Conservation (phyloP, 1,284 basidiomycete species). For the Cerrena zonata region DNA sequence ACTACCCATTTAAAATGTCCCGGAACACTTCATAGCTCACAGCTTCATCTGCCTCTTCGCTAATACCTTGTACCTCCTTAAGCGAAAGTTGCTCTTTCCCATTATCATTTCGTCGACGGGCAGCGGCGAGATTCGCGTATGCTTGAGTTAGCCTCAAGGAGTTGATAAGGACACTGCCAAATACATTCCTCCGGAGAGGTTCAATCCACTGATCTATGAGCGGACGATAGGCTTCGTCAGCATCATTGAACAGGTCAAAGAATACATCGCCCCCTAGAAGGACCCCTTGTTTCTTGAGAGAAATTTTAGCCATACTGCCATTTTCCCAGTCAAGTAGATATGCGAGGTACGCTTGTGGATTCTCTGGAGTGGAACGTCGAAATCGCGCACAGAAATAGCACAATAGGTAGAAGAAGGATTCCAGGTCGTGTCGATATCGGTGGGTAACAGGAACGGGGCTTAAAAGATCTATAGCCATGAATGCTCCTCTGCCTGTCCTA, state of each 20-base stretch:
- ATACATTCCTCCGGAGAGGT: background rate
- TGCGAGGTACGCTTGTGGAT: background rate
- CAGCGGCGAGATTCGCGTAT: background rate
- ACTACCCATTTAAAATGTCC: no score
- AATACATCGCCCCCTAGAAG: background rate
- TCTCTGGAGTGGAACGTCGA: background rate
- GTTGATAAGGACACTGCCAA: background rate
- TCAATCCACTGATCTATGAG: background rate
- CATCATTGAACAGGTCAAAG: background rate
- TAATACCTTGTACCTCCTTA: background rate
- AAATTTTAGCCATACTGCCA: background rate
- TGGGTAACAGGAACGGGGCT: background rate
- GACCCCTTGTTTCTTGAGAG: background rate
- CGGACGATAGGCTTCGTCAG: background rate
- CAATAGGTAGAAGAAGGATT: conserved; percentile 5
- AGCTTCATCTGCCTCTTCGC: background rate
- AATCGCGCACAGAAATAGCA: background rate
- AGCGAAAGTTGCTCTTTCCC: background rate
- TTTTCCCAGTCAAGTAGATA: background rate
- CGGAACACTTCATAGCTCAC: background rate
- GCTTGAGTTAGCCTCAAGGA: background rate
- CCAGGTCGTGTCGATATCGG: conserved; percentile 4
- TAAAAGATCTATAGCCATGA: conserved; percentile 22
- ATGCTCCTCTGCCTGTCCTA: conserved; percentile 25
- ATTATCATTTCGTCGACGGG: background rate